Conservation (phyloP, 768 basidiomycete genomes). For the Tephrocybe rancida region DNA sequence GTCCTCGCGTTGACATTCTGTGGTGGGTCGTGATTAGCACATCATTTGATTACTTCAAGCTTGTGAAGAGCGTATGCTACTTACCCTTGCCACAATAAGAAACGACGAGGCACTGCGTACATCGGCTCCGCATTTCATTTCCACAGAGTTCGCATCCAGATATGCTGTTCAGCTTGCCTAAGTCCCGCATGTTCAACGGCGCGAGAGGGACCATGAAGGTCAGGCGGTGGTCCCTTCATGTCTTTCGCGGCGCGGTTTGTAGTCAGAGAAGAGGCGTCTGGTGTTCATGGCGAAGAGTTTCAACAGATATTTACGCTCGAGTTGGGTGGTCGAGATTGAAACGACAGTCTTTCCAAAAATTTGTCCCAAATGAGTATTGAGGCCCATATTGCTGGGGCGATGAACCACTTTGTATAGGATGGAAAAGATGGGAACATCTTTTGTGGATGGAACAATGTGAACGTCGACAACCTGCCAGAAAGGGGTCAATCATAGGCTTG, state of each 20-base stretch:
- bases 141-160: slow-evolving; percentile 43
- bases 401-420: slow-evolving; percentile 28
- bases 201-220: slow-evolving; percentile 41
- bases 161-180: slow-evolving; percentile 35
- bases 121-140: slow-evolving; percentile 31
- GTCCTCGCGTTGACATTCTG: slow-evolving; percentile 43
- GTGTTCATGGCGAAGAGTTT: slow-evolving; percentile 33
- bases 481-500: background rate
- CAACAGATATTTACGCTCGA: slow-evolving; percentile 35
- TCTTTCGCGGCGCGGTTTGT: slow-evolving; percentile 19
- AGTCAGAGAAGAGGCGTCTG: slow-evolving; percentile 28
- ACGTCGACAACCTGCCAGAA: slow-evolving; percentile 26
- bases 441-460: slow-evolving; percentile 15
- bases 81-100: slow-evolving; percentile 40
- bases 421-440: slow-evolving; percentile 25
- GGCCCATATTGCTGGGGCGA: slow-evolving; percentile 12
- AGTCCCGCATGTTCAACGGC: slow-evolving; percentile 33
- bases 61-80: background rate
- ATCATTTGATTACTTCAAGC: too few species aligned
- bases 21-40: background rate
- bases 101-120: slow-evolving; percentile 34
- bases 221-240: slow-evolving; percentile 23
- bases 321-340: slow-evolving; percentile 18
- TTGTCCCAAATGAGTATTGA: slow-evolving; percentile 15
- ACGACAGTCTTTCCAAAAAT: slow-evolving; percentile 10